These are phyloP conservation scores for Sclerotinia nivalis DNA, from an alignment of 2,329 filamentous ascomycete species.

Conservation along the genomic window DNA sequence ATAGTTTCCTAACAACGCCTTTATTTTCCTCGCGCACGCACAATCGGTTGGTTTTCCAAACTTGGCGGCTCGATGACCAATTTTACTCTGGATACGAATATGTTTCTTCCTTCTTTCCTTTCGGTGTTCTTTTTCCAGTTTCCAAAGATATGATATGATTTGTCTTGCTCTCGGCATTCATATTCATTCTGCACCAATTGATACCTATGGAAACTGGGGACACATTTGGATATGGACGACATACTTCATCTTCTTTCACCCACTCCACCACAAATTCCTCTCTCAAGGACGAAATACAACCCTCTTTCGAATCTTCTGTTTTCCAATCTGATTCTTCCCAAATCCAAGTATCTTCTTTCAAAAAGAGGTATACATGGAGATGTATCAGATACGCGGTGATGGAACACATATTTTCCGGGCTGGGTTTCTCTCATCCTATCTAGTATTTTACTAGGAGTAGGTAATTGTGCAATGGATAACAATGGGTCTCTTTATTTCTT, in stretches of 20 bases:
- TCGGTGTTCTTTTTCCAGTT: neutral
- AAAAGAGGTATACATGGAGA: neutral
- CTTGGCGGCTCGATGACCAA: neutral
- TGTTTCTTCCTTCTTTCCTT: neutral
- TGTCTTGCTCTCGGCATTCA: neutral
- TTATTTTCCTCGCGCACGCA: neutral
- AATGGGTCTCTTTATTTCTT: neutral
- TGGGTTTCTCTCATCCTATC: neutral
- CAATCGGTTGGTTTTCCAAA: neutral
- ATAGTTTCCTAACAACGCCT: constrained; percentile 12
- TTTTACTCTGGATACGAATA: constrained; percentile 2
- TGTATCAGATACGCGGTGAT: neutral
- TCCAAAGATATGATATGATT: neutral
- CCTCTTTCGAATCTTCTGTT: neutral
- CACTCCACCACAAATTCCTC: neutral
- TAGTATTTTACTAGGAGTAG: neutral
- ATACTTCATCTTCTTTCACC: neutral
- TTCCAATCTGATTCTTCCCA: neutral
- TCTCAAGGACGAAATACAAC: neutral
- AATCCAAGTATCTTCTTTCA: too few relatives aligned
- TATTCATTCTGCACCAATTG: neutral
- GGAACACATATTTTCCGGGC: neutral
- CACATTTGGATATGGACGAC: neutral
- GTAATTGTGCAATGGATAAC: neutral
- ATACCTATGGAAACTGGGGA: neutral